phyloP scores from a whole-genome alignment of 306 rosid species.

The Lagenaria siceraria region DNA sequence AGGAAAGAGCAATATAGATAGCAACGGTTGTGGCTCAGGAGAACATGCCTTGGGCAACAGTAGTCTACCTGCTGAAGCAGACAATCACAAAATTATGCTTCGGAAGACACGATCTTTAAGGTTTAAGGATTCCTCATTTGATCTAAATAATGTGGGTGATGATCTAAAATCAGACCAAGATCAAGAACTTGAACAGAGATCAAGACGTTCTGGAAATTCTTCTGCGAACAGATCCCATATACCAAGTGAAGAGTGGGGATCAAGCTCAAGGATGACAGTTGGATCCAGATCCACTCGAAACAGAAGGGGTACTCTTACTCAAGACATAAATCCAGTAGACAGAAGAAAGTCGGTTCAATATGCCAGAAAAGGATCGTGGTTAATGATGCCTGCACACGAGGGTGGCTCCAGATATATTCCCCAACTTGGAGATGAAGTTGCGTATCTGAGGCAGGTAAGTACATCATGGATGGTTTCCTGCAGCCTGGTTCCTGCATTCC shows the following conservation, averaged over 20 bases:
- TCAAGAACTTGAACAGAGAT: constrained; percentile 27
- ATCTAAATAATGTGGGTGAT: constrained; percentile 23
- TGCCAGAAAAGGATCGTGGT: constrained; percentile 60
- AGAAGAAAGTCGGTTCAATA: constrained; percentile 44
- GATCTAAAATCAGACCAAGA: constrained; percentile 32
- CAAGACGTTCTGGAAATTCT: constrained; percentile 32
- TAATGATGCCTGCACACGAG: constrained; percentile 69
- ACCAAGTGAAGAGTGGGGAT: constrained; percentile 47
- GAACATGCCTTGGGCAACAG: constrained; percentile 40
- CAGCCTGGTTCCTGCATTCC: constrained; percentile 5
- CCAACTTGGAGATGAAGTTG: constrained; percentile 88
- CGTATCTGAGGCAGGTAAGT: constrained; percentile 85
- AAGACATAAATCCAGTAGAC: constrained; percentile 45
- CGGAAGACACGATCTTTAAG: constrained; percentile 35
- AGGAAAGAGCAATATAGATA: constrained; percentile 30
- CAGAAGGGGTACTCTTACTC: constrained; percentile 46
- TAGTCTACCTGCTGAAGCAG: constrained; percentile 27
- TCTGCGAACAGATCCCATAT: constrained; percentile 29
- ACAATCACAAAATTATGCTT: constrained; percentile 27
- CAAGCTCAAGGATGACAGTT: constrained; percentile 60
- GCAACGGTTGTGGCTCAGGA: constrained; percentile 35
- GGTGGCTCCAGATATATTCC: constrained; percentile 92
- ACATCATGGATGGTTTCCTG: constrained; percentile 8
- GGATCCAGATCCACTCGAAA: constrained; percentile 82
- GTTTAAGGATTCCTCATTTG: constrained; percentile 28